phyloP scores from a whole-genome alignment of 108 stramenopile genomes.

The Phaeodactylum tricornutum region DNA sequence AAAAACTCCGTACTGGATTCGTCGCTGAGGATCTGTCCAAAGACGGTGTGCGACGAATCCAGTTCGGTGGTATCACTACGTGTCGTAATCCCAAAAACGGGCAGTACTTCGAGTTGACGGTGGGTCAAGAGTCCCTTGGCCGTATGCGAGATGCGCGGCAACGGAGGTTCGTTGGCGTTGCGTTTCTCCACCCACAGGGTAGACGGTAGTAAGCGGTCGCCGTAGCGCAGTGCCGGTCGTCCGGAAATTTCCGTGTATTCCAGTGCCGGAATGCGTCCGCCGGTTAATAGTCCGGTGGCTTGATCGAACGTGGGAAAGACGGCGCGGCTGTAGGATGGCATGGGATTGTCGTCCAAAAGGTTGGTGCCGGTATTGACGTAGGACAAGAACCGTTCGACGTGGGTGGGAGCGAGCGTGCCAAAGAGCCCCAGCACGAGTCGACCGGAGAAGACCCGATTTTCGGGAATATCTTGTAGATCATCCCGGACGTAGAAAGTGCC shows the following conservation, averaged over 20 bases:
- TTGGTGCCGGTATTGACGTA: slow-evolving; percentile 41
- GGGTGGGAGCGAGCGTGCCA: slow-evolving; percentile 47
- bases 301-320: slow-evolving; percentile 49
- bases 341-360: slow-evolving; percentile 37
- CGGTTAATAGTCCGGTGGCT: slow-evolving; percentile 53
- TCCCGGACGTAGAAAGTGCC: slow-evolving; percentile 73
- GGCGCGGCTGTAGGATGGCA: slow-evolving; percentile 52
- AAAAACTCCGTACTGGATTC: slow-evolving; percentile 36
- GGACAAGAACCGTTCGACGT: slow-evolving; percentile 47
- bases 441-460: slow-evolving; percentile 55
- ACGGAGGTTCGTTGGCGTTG: background rate
- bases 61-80: slow-evolving; percentile 28
- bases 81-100: slow-evolving; percentile 78
- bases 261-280: slow-evolving; percentile 62
- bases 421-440: slow-evolving; percentile 56
- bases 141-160: slow-evolving; percentile 27
- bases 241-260: slow-evolving; percentile 52
- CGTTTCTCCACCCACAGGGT: slow-evolving; percentile 59
- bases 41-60: slow-evolving; percentile 64
- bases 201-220: slow-evolving; percentile 45
- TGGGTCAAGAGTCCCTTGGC: slow-evolving; percentile 69
- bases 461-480: slow-evolving; percentile 29
- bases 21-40: slow-evolving; percentile 62
- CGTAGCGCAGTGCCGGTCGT: slow-evolving; percentile 38
- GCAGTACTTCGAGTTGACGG: slow-evolving; percentile 48